phyloP scores from a whole-genome alignment of 2,329 filamentous ascomycete species.

The Sporothrix pallida region DNA sequence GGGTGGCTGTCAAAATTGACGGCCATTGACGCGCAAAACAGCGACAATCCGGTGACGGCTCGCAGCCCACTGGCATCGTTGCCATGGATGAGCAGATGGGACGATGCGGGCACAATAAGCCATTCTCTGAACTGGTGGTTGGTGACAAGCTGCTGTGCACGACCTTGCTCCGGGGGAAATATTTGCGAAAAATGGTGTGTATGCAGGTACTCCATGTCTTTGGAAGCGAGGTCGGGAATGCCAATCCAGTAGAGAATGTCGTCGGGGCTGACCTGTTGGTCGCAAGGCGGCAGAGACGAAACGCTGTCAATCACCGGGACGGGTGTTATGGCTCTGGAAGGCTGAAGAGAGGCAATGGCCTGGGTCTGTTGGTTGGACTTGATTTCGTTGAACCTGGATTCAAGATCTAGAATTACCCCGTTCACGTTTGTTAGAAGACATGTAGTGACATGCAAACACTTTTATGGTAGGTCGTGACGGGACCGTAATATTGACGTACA shows the following conservation, averaged over 20 bases:
- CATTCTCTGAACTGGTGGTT: not conserved
- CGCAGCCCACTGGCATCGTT: not conserved
- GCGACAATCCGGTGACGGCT: not conserved
- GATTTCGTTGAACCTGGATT: no score
- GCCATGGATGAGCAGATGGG: constrained; percentile 20
- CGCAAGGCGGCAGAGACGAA: not conserved
- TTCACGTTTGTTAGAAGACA: no score
- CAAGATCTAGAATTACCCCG: no score
- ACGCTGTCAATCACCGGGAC: not conserved
- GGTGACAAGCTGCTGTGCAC: not conserved
- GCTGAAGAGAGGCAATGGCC: no score
- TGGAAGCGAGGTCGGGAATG: not conserved
- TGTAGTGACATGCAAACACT: no score
- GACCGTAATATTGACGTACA: no score
- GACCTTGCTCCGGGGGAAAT: not conserved
- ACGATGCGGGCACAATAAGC: not conserved
- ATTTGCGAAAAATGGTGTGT: not conserved
- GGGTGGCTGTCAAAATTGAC: not conserved
- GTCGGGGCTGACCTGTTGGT: not conserved
- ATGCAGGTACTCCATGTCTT: not conserved
- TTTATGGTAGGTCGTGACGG: no score
- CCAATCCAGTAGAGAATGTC: constrained; percentile 13
- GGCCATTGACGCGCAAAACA: constrained; percentile 9
- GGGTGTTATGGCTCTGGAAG: not conserved
- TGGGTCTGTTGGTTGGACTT: no score